phyloP scores from a whole-genome alignment of 345 rosid genomes.

The Firmiana major region DNA sequence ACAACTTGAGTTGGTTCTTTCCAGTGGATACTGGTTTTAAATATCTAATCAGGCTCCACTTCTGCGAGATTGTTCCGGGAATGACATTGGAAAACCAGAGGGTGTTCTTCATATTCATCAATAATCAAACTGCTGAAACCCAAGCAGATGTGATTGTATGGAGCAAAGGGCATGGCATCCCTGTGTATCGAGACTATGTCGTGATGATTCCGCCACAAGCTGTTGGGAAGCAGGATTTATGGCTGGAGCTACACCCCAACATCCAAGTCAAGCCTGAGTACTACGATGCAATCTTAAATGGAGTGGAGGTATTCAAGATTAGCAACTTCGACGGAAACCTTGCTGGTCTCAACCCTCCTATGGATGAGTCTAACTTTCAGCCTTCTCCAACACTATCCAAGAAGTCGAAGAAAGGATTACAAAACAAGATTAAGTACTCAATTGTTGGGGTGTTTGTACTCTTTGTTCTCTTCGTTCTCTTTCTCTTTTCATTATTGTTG shows the following conservation, averaged over 20 bases:
- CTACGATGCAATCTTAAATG: slow-evolving; percentile 34
- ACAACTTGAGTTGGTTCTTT: slow-evolving; percentile 37
- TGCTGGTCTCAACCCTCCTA: slow-evolving; percentile 34
- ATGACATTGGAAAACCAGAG: slow-evolving; percentile 6
- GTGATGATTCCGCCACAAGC: background rate
- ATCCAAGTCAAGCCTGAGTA: background rate
- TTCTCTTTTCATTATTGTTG: background rate
- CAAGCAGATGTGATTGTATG: slow-evolving; percentile 22
- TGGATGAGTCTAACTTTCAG: background rate
- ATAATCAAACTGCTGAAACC: slow-evolving; percentile 14
- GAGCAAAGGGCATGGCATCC: slow-evolving; percentile 28
- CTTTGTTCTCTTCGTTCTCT: no score
- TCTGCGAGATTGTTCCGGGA: slow-evolving; percentile 31
- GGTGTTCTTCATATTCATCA: slow-evolving; percentile 25
- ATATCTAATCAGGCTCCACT: slow-evolving; percentile 38
- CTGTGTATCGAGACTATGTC: slow-evolving; percentile 29
- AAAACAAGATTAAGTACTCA: background rate
- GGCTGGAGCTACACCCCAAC: slow-evolving; percentile 1
- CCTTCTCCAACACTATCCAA: background rate
- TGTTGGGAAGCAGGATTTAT: slow-evolving; percentile 7
- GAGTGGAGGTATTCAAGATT: slow-evolving; percentile 39
- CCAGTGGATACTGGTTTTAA: slow-evolving; percentile 34
- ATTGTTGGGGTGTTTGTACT: background rate
- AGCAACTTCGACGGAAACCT: slow-evolving; percentile 11
- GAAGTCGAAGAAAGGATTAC: background rate